phyloP scores from a whole-genome alignment of 495 filamentous ascomycete genomes.

The Penicillium chermesinum region DNA sequence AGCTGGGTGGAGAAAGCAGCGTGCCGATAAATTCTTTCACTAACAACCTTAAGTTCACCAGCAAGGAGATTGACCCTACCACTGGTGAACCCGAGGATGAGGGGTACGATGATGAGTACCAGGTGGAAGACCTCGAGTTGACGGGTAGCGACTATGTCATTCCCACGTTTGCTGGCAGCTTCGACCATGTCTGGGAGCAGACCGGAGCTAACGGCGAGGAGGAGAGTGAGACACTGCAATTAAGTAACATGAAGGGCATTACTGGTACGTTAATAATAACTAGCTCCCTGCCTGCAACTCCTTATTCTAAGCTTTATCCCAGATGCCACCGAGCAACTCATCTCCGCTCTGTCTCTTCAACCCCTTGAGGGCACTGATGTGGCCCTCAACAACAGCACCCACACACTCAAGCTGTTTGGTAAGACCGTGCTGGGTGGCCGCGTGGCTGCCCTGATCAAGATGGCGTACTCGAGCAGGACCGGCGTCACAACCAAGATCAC shows the following conservation, averaged over 20 bases:
- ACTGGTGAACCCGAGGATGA: slow-evolving; percentile 85
- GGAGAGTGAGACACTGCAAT: slow-evolving; percentile 83
- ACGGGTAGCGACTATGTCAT: slow-evolving; percentile 89
- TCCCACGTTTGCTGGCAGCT: slow-evolving; percentile 88
- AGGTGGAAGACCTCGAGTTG: slow-evolving; percentile 91
- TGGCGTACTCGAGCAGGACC: slow-evolving; percentile 88
- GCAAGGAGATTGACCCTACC: slow-evolving; percentile 95
- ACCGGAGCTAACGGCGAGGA: slow-evolving; percentile 84
- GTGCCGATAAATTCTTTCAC: slow-evolving; percentile 77
- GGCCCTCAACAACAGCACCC: slow-evolving; percentile 77
- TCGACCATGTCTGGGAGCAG: slow-evolving; percentile 96
- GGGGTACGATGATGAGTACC: slow-evolving; percentile 96
- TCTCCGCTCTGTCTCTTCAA: slow-evolving; percentile 81
- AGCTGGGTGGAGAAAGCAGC: slow-evolving; percentile 59
- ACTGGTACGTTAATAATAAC: slow-evolving; percentile 59
- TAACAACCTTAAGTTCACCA: slow-evolving; percentile 93
- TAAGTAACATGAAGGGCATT: slow-evolving; percentile 87
- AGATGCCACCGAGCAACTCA: slow-evolving; percentile 94
- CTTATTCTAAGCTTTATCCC: slow-evolving; percentile 30
- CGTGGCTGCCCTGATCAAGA: slow-evolving; percentile 81
- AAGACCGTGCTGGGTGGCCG: slow-evolving; percentile 90
- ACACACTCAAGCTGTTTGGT: slow-evolving; percentile 91
- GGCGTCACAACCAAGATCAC: slow-evolving; percentile 94
- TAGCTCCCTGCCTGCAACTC: neutral
- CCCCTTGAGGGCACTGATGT: slow-evolving; percentile 92